Evolutionary conservation across 2,329 filamentous ascomycete genomes (phyloP).

Genomic region (Bertia moriformis): DNA sequence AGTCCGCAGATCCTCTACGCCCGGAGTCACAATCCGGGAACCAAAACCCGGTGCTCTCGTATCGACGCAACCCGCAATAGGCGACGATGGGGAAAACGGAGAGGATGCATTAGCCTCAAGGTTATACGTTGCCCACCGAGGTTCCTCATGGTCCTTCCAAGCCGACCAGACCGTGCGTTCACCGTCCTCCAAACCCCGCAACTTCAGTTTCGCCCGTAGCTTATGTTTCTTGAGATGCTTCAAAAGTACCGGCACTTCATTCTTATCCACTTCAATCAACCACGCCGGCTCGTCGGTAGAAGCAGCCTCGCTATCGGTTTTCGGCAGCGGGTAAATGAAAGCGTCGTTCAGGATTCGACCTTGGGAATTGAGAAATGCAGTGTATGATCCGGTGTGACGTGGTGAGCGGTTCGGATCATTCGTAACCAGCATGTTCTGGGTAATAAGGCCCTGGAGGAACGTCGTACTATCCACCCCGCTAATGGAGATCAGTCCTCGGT

Average conservation of each 20-base stretch:
- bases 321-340: slow-evolving; percentile 37
- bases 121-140: slow-evolving; percentile 20
- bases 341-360: slow-evolving; percentile 47
- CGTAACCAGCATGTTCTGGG: slow-evolving; percentile 35
- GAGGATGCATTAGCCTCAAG: slow-evolving; percentile 15
- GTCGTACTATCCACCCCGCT: slow-evolving; percentile 39
- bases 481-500: slow-evolving; percentile 41
- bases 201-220: slow-evolving; percentile 38
- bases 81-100: slow-evolving; percentile 11
- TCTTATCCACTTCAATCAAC: slow-evolving; percentile 44
- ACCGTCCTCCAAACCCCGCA: slow-evolving; percentile 36
- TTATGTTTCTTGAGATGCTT: slow-evolving; percentile 48
- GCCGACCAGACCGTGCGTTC: slow-evolving; percentile 35
- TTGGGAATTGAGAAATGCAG: slow-evolving; percentile 45
- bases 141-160: slow-evolving; percentile 28
- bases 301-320: slow-evolving; percentile 1
- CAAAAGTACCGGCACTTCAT: slow-evolving; percentile 26
- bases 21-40: slow-evolving; percentile 18
- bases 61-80: slow-evolving; percentile 18
- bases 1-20: slow-evolving; percentile 14
- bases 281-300: slow-evolving; percentile 21
- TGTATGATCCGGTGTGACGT: slow-evolving; percentile 28
- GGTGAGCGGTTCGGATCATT: slow-evolving; percentile 11
- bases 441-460: slow-evolving; percentile 48
- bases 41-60: slow-evolving; percentile 22